phyloP scores from a whole-genome alignment of 78 protist species.

The Reticulomyxa filosa region DNA sequence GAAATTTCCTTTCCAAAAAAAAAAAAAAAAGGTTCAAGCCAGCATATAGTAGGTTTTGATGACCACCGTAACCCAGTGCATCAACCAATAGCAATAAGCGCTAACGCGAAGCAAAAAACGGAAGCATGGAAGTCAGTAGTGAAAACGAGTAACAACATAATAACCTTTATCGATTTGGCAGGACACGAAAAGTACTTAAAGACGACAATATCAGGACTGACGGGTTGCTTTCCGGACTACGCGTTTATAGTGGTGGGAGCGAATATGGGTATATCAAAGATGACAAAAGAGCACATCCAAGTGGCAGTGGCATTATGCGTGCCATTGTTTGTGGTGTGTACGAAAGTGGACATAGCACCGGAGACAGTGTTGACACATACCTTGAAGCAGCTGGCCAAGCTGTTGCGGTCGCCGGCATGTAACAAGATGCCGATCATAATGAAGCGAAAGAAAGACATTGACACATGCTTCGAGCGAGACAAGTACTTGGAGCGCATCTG shows the following conservation, averaged over 20 bases:
- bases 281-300: conserved; percentile 79
- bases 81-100: too few relatives aligned
- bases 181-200: conserved; percentile 49
- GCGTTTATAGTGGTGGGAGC: conserved; percentile 49
- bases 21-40: too few relatives aligned
- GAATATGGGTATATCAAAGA: conserved; percentile 43
- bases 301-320: conserved; percentile 59
- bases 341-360: conserved; percentile 71
- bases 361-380: conserved; percentile 41
- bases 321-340: conserved; percentile 56
- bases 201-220: conserved; percentile 81
- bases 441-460: conserved; percentile 47
- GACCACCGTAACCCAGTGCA: too few relatives aligned
- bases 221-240: conserved; percentile 56
- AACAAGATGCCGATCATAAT: conserved; percentile 52
- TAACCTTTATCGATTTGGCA: conserved; percentile 8
- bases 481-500: not conserved
- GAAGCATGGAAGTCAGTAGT: not conserved
- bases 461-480: conserved; percentile 30
- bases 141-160: not conserved
- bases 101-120: not conserved
- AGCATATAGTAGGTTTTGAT: conserved; percentile 1
- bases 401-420: conserved; percentile 25
- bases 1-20: too few relatives aligned
- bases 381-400: conserved; percentile 9